These are phyloP conservation scores for Cytospora leucostoma DNA, from an alignment of 2,329 filamentous ascomycete genomes.

Conservation along the genomic window DNA sequence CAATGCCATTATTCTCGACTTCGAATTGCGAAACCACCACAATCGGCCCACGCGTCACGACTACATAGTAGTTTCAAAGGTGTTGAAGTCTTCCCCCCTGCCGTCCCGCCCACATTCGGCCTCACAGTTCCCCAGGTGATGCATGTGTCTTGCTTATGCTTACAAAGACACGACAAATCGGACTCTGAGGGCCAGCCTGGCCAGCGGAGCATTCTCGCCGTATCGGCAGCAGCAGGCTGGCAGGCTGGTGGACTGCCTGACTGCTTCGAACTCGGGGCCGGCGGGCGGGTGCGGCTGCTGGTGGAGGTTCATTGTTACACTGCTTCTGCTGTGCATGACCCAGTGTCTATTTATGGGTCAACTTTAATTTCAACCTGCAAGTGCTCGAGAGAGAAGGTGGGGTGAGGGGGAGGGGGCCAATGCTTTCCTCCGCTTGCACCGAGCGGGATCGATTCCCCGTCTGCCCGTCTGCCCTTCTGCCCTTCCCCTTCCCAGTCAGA, in stretches of 20 bases:
- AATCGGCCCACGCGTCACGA: not conserved
- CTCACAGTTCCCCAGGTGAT: too few species aligned
- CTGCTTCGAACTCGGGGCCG: not conserved
- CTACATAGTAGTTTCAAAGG: not conserved
- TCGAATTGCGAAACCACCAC: not conserved
- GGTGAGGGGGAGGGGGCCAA: not conserved
- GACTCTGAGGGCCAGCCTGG: not conserved
- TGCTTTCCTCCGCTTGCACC: too few species aligned
- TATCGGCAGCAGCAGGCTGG: not conserved
- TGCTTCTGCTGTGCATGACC: conserved; percentile 13
- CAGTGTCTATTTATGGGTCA: conserved; percentile 18
- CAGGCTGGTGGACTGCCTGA: not conserved
- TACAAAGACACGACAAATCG: conserved; percentile 4
- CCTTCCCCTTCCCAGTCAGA: too few species aligned
- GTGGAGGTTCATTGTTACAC: conserved; percentile 6
- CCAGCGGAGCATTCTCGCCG: not conserved
- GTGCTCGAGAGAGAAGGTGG: not conserved
- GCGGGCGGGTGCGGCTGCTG: conserved; percentile 1
- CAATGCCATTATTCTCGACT: too few species aligned
- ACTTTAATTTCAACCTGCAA: conserved; percentile 19
- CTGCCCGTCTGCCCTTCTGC: too few species aligned
- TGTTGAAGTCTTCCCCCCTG: not conserved
- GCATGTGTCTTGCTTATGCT: not conserved
- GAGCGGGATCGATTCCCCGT: not conserved
- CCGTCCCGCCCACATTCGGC: too few species aligned